A percentile compares a stretch with the other conserved stretches of the same genome.
These are phyloP conservation scores for Capronia epimyces DNA, from an alignment of 2,329 filamentous ascomycete species.

Conservation along the genomic window DNA sequence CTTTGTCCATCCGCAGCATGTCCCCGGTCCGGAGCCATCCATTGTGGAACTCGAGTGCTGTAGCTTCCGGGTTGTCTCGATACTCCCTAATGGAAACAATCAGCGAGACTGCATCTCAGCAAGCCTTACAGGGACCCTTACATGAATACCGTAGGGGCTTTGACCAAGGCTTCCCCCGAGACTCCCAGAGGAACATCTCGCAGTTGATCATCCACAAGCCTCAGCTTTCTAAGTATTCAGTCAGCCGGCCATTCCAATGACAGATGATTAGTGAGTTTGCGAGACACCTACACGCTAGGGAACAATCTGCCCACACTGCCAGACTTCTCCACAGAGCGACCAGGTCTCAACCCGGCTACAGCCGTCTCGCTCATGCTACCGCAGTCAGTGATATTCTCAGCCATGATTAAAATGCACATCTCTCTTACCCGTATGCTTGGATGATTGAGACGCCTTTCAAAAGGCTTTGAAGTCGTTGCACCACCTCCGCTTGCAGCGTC, in stretches of 20 bases:
- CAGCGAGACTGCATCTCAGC: not conserved
- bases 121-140: not conserved
- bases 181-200: not conserved
- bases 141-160: conserved; percentile 1
- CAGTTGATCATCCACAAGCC: conserved; percentile 4
- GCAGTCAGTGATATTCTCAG: too few relatives aligned
- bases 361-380: not conserved
- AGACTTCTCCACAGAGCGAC: not conserved
- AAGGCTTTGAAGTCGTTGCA: not conserved
- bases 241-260: not conserved
- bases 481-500: not conserved
- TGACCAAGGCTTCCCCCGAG: not conserved
- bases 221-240: not conserved
- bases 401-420: too few relatives aligned
- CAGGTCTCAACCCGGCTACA: not conserved
- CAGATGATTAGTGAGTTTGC: too few relatives aligned
- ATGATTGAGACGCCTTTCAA: not conserved
- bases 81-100: conserved; percentile 10
- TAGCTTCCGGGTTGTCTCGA: conserved; percentile 20
- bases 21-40: conserved; percentile 27
- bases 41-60: conserved; percentile 6
- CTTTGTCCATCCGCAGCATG: conserved; percentile 16
- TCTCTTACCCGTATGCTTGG: conserved; percentile 1
- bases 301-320: conserved; percentile 3
- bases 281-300: not conserved